A percentile compares a stretch with the other conserved stretches of the same genome.
These are phyloP conservation scores for Exutisphaerella laricina DNA, from an alignment of 2,329 filamentous ascomycete species.

Conservation along the genomic window DNA sequence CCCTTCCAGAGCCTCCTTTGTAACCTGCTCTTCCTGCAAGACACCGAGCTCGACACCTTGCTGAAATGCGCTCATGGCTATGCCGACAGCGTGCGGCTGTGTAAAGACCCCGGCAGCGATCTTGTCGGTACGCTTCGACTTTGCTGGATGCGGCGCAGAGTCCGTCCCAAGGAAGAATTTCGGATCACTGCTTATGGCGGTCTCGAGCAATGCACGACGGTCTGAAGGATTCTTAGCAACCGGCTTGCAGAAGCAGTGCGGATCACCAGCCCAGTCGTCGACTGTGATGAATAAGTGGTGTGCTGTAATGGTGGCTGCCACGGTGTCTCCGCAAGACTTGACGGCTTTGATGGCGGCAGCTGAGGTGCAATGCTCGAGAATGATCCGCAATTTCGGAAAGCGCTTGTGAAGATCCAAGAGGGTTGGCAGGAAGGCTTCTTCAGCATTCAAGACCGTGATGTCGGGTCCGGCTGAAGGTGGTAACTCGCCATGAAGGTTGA, in stretches of 20 bases:
- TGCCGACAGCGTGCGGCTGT: slow-evolving; percentile 63
- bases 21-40: slow-evolving; percentile 51
- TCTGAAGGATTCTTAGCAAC: slow-evolving; percentile 61
- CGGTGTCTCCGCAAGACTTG: slow-evolving; percentile 66
- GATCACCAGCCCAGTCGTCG: slow-evolving; percentile 63
- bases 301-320: slow-evolving; percentile 76
- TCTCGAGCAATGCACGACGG: slow-evolving; percentile 64
- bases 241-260: slow-evolving; percentile 76
- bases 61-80: slow-evolving; percentile 61
- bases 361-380: slow-evolving; percentile 83
- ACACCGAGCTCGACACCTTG: slow-evolving; percentile 54
- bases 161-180: slow-evolving; percentile 75
- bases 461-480: slow-evolving; percentile 46
- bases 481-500: slow-evolving; percentile 93
- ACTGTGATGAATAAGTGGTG: slow-evolving; percentile 79
- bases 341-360: slow-evolving; percentile 75
- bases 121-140: slow-evolving; percentile 53
- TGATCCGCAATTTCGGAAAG: slow-evolving; percentile 65
- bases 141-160: slow-evolving; percentile 61
- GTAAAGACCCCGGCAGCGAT: slow-evolving; percentile 74
- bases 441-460: slow-evolving; percentile 56
- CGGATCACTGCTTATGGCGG: slow-evolving; percentile 52
- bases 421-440: slow-evolving; percentile 74
- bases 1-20: slow-evolving; percentile 48
- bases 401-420: slow-evolving; percentile 64